Percentiles rank a stretch among this genome's conserved stretches.
Evolutionary conservation across 495 filamentous ascomycete species (phyloP).

Genomic region (Penicillium canescens): DNA sequence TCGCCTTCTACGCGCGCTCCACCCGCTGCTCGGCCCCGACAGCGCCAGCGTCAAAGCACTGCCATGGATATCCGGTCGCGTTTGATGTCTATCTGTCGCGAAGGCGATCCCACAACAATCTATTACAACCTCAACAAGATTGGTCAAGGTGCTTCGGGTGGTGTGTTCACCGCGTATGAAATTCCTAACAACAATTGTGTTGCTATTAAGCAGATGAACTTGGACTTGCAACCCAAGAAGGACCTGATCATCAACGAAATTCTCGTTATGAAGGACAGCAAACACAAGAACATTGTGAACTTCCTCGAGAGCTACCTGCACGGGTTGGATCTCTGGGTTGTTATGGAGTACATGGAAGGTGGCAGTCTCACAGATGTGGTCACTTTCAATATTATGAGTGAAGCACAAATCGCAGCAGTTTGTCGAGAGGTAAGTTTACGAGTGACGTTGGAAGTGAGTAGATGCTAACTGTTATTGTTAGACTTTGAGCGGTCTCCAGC

Average conservation of each 20-base stretch:
- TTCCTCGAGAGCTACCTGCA: constrained; percentile 96
- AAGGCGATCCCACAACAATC: constrained; percentile 81
- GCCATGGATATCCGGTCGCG: constrained; percentile 79
- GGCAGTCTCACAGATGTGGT: constrained; percentile 97
- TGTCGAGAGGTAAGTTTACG: constrained; percentile 72
- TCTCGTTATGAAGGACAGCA: constrained; percentile 98
- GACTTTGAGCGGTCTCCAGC: constrained; percentile 88
- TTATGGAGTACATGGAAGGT: constrained; percentile 99
- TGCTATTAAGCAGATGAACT: constrained; percentile 99
- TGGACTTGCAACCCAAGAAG: constrained; percentile 98
- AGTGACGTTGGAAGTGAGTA: background rate
- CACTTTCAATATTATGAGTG: constrained; percentile 98
- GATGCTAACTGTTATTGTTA: constrained; percentile 27
- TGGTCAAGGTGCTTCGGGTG: constrained; percentile 94
- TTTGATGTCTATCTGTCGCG: constrained; percentile 84
- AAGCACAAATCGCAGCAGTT: constrained; percentile 93
- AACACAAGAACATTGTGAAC: constrained; percentile 98
- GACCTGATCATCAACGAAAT: constrained; percentile 99
- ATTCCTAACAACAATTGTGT: constrained; percentile 80
- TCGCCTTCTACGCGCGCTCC: constrained; percentile 58
- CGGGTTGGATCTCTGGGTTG: constrained; percentile 90
- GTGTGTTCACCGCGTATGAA: constrained; percentile 92
- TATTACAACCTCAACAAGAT: constrained; percentile 93
- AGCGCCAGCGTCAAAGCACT: constrained; percentile 71
- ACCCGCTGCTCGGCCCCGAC: constrained; percentile 68